A percentile compares a stretch with the other conserved stretches of the same genome.
Evolutionary conservation across 352 stramenopile genomes (phyloP).

Genomic region (Globisporangium paddicum): DNA sequence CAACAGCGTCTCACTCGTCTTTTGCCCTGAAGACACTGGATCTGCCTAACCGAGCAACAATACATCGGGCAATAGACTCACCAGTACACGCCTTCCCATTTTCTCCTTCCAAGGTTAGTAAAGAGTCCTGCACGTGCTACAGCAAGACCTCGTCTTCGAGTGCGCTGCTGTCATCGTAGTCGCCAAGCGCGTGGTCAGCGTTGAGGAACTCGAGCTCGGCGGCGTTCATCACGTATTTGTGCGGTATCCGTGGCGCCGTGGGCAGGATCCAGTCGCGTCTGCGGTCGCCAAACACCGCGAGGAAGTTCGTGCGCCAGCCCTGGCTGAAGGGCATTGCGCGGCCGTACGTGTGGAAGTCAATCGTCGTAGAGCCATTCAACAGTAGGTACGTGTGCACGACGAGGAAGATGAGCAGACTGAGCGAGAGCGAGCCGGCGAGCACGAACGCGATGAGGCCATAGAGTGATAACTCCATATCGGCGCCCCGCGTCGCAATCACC

Average conservation of each 20-base stretch:
- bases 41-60: background rate
- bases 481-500: constrained; percentile 19
- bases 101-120: no score
- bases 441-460: constrained; percentile 66
- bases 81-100: background rate
- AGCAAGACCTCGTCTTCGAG: constrained; percentile 47
- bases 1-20: constrained; percentile 87
- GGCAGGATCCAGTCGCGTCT: constrained; percentile 57
- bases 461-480: constrained; percentile 29
- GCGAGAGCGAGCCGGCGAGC: constrained; percentile 54
- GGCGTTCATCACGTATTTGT: constrained; percentile 25
- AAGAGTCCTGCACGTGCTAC: no score
- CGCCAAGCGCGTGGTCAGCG: constrained; percentile 34
- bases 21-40: constrained; percentile 32
- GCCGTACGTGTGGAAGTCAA: constrained; percentile 76
- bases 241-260: constrained; percentile 14
- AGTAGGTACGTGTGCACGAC: constrained; percentile 70
- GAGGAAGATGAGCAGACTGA: constrained; percentile 73
- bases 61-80: background rate
- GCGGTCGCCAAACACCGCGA: constrained; percentile 45
- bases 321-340: constrained; percentile 59
- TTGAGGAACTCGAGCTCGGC: constrained; percentile 43
- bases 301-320: constrained; percentile 56
- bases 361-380: constrained; percentile 60
- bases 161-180: constrained; percentile 34